phyloP scores from a whole-genome alignment of 2,329 filamentous ascomycete species.

The Nectriaceae sp. region DNA sequence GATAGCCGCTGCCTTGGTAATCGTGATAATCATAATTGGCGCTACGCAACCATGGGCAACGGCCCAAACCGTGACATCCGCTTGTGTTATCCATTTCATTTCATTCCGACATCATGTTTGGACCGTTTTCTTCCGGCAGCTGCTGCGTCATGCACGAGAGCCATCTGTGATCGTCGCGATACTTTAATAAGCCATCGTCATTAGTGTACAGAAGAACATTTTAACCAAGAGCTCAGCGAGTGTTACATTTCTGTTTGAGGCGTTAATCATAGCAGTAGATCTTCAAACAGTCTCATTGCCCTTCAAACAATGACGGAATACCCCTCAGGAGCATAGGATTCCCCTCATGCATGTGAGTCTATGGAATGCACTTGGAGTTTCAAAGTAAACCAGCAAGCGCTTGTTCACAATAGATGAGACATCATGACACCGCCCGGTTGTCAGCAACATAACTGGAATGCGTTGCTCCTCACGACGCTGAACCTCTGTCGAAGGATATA shows the following conservation, averaged over 20 bases:
- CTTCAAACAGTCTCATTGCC: too few species aligned
- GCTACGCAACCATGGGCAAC: too few species aligned
- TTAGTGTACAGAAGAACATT: too few species aligned
- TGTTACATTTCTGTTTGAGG: too few species aligned
- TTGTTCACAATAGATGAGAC: conserved; percentile 20
- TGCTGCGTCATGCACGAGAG: not conserved
- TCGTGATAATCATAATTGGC: too few species aligned
- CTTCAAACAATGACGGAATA: too few species aligned
- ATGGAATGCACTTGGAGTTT: conserved; percentile 1
- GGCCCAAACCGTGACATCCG: too few species aligned
- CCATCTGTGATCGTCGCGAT: not conserved
- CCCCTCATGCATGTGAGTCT: too few species aligned
- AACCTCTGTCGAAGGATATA: conserved; percentile 12
- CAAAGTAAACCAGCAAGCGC: conserved; percentile 18
- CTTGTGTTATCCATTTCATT: not conserved
- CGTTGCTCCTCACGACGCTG: conserved; percentile 32
- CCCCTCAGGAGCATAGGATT: too few species aligned
- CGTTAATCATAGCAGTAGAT: too few species aligned
- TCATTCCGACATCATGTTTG: conserved; percentile 1
- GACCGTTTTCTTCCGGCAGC: not conserved
- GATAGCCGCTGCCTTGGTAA: too few species aligned
- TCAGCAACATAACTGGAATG: conserved; percentile 32
- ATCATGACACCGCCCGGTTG: conserved; percentile 21
- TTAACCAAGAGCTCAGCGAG: too few species aligned
- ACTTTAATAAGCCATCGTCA: not conserved